A percentile compares a stretch with the other conserved stretches of the same genome.
These are phyloP conservation scores for Sherardia arvensis DNA, from an alignment of 257 asterid species.

Conservation along the genomic window DNA sequence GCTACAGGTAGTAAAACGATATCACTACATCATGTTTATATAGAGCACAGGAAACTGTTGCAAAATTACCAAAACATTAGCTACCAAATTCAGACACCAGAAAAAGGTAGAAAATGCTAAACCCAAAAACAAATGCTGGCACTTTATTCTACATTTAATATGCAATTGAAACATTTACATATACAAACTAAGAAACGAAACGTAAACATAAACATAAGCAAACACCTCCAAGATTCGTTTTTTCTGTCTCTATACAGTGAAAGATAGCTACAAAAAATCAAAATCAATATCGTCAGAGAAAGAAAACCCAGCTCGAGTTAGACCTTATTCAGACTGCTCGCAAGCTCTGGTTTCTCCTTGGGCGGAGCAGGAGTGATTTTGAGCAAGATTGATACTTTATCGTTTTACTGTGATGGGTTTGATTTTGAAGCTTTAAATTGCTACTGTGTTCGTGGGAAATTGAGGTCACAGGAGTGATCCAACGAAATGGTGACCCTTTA, in stretches of 20 bases:
- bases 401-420: background rate
- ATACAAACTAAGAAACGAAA: background rate
- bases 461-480: background rate
- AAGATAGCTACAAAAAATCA: background rate
- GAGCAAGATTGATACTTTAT: background rate
- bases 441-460: background rate
- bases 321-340: background rate
- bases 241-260: background rate
- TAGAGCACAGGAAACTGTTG: background rate
- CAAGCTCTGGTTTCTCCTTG: background rate
- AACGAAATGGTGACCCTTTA: background rate
- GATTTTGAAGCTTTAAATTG: conserved; percentile 5
- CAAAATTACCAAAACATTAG: background rate
- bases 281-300: background rate
- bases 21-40: no score
- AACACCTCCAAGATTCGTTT: conserved; percentile 3
- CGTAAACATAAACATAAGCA: background rate
- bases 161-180: background rate
- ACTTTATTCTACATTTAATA: background rate
- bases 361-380: background rate
- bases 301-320: background rate
- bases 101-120: background rate
- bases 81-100: background rate
- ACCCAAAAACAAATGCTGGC: background rate
- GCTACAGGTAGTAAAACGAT: no score